phyloP scores from a whole-genome alignment of 2,329 filamentous ascomycete species.

The Aspergillus eucalypticola region DNA sequence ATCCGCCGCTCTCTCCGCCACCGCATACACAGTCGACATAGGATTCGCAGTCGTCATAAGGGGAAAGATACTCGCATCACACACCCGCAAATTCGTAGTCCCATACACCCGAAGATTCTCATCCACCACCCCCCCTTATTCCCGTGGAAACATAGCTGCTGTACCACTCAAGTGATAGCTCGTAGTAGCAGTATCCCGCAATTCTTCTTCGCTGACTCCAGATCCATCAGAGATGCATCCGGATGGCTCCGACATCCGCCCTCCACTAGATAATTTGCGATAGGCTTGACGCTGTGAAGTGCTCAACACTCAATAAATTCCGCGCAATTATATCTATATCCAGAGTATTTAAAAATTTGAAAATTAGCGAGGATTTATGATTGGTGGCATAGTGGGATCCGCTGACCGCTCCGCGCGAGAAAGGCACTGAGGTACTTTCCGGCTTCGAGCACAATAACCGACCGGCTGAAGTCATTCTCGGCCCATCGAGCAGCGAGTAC shows the following conservation, averaged over 20 bases:
- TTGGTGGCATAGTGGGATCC: too few relatives aligned
- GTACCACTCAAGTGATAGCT: constrained; percentile 21
- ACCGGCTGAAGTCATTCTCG: too few relatives aligned
- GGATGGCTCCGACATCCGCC: not conserved
- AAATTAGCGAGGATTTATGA: too few relatives aligned
- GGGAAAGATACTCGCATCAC: constrained; percentile 41
- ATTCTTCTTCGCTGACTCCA: constrained; percentile 15
- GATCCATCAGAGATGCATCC: not conserved
- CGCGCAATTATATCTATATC: too few relatives aligned
- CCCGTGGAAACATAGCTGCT: constrained; percentile 32
- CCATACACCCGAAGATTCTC: constrained; percentile 34
- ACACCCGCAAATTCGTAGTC: constrained; percentile 34
- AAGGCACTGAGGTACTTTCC: too few relatives aligned
- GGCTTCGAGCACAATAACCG: too few relatives aligned
- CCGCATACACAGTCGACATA: constrained; percentile 40
- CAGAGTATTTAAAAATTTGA: too few relatives aligned
- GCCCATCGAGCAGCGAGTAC: too few relatives aligned
- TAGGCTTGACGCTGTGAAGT: not conserved
- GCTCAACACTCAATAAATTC: constrained; percentile 3
- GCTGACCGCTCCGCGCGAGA: too few relatives aligned
- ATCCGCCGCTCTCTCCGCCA: constrained; percentile 38
- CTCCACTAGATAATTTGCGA: too few relatives aligned
- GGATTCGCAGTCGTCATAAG: constrained; percentile 41
- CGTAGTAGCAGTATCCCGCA: constrained; percentile 9
- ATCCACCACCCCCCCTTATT: constrained; percentile 35